phyloP scores from a whole-genome alignment of 768 basidiomycete genomes.

The Phlebiopsis flavidoalba region DNA sequence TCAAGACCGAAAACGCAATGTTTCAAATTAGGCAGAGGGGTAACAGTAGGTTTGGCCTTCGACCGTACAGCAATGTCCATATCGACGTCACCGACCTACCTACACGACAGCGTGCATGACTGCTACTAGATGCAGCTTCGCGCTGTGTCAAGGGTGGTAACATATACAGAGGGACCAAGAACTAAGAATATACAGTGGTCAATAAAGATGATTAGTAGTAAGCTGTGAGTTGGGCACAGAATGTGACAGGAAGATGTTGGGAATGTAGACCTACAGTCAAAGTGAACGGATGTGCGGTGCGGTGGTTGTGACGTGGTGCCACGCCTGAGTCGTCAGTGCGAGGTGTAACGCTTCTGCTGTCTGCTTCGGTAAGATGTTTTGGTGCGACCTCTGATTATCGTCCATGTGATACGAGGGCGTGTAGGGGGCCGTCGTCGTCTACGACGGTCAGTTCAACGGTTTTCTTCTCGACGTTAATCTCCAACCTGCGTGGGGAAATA shows the following conservation, averaged over 20 bases:
- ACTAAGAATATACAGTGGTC: background rate
- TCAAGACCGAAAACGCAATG: too few species aligned
- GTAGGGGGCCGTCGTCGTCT: constrained; percentile 11
- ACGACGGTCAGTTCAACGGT: constrained; percentile 18
- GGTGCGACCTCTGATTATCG: background rate
- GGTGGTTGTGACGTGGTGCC: background rate
- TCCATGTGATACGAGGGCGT: constrained; percentile 3
- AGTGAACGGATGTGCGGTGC: background rate
- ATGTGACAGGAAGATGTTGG: background rate
- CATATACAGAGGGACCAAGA: background rate
- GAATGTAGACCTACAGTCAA: background rate
- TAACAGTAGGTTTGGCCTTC: background rate
- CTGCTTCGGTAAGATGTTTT: background rate
- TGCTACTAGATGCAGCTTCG: background rate
- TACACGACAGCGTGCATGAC: background rate
- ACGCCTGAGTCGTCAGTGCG: background rate
- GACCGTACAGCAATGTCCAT: background rate
- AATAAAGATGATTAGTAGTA: background rate
- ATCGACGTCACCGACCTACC: background rate
- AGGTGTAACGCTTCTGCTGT: background rate
- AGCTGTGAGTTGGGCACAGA: constrained; percentile 3
- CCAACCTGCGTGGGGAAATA: constrained; percentile 8
- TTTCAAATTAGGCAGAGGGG: background rate
- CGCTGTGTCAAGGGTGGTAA: background rate
- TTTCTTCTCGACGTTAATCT: constrained; percentile 22